phyloP scores from a whole-genome alignment of 768 basidiomycete species.

The Lentinula boryana region DNA sequence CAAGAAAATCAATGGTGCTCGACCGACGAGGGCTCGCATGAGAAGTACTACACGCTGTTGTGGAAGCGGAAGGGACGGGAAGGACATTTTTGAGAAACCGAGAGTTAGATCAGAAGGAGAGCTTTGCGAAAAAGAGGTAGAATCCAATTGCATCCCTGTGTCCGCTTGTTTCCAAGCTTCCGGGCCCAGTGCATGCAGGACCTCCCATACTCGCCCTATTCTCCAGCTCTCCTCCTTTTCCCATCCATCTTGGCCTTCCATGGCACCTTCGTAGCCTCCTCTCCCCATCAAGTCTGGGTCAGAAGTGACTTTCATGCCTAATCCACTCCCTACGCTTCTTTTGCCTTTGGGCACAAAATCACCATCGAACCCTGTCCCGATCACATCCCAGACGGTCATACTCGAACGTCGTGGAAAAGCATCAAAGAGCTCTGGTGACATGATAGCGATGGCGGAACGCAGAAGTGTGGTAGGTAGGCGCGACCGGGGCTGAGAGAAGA shows the following conservation, averaged over 20 bases:
- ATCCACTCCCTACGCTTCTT: slow-evolving; percentile 39
- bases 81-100: slow-evolving; percentile 43
- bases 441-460: slow-evolving; percentile 64
- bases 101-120: not conserved
- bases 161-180: slow-evolving; percentile 33
- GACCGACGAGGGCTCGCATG: slow-evolving; percentile 77
- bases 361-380: slow-evolving; percentile 89
- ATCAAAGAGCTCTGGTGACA: slow-evolving; percentile 86
- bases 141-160: not conserved
- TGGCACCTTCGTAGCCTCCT: slow-evolving; percentile 2
- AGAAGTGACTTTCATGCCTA: slow-evolving; percentile 15
- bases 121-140: not conserved
- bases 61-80: slow-evolving; percentile 61
- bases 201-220: slow-evolving; percentile 34
- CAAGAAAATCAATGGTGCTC: slow-evolving; percentile 69
- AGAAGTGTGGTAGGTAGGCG: slow-evolving; percentile 64
- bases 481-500: slow-evolving; percentile 60
- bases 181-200: slow-evolving; percentile 65
- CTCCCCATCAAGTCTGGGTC: slow-evolving; percentile 14
- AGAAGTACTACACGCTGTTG: slow-evolving; percentile 81
- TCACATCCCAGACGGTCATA: slow-evolving; percentile 70
- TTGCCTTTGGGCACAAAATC: slow-evolving; percentile 54
- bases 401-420: slow-evolving; percentile 75
- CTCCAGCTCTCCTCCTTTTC: slow-evolving; percentile 29
- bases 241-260: slow-evolving; percentile 8